Evolutionary conservation across 805 yeast species (phyloP).

Genomic region (Pichia sporocuriosa): DNA sequence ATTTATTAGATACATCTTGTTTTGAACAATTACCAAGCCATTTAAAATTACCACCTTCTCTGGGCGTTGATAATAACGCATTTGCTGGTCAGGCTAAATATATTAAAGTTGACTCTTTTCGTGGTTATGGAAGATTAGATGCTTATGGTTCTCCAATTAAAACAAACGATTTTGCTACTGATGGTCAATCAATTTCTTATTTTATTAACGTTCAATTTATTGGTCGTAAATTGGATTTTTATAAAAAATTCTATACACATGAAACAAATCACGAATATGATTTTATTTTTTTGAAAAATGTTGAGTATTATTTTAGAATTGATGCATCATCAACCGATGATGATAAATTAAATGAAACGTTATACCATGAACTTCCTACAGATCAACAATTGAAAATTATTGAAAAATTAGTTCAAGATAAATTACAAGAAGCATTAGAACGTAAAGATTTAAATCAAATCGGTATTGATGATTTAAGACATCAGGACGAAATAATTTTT

Average conservation of each 20-base stretch:
- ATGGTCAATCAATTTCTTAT: constrained; percentile 40
- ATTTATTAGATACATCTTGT: constrained; percentile 46
- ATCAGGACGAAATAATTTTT: constrained; percentile 15
- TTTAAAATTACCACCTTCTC: constrained; percentile 34
- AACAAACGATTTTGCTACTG: constrained; percentile 39
- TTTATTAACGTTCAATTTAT: constrained; percentile 49
- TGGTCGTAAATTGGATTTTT: constrained; percentile 34
- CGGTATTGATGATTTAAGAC: constrained; percentile 4
- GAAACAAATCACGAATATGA: constrained; percentile 20
- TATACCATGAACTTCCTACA: constrained; percentile 9
- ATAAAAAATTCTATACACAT: constrained; percentile 18
- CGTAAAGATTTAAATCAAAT: constrained; percentile 9
- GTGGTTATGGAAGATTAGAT: constrained; percentile 51
- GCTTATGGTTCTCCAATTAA: constrained; percentile 46
- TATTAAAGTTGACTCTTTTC: constrained; percentile 29
- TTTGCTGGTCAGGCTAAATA: constrained; percentile 20
- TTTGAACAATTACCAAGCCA: constrained; percentile 34
- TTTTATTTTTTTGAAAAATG: constrained; percentile 19
- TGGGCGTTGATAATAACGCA: constrained; percentile 30
- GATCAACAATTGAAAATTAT: constrained; percentile 11
- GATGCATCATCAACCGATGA: constrained; percentile 7
- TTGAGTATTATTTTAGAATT: constrained; percentile 20
- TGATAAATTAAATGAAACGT: neutral
- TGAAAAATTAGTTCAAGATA: constrained; percentile 12
- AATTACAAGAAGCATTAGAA: constrained; percentile 10